phyloP scores from a whole-genome alignment of 2,329 filamentous ascomycete genomes.

The Fusarium decemcellulare region DNA sequence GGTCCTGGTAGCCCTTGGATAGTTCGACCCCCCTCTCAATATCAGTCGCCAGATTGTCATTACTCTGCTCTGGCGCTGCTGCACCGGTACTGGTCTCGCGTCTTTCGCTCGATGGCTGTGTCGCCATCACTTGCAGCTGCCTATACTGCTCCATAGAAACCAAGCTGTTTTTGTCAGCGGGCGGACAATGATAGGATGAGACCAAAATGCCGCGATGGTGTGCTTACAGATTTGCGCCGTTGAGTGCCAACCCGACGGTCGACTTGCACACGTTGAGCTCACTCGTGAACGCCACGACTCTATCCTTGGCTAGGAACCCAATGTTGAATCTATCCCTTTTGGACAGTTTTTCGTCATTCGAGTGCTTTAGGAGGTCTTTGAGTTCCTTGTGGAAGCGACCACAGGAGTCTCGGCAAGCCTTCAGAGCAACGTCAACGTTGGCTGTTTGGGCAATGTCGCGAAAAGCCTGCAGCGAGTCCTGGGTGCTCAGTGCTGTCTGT shows the following conservation, averaged over 20 bases:
- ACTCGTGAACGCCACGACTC: not conserved
- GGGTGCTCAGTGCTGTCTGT: not conserved
- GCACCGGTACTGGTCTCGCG: not conserved
- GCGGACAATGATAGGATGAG: not conserved
- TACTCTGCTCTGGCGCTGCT: too few species aligned
- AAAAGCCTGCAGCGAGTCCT: not conserved
- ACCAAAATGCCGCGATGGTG: too few species aligned
- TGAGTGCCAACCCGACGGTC: not conserved
- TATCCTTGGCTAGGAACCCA: rapidly evolving
- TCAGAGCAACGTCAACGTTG: not conserved
- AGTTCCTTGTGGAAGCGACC: not conserved
- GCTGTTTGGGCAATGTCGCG: not conserved
- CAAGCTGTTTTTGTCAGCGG: not conserved
- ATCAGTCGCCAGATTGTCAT: not conserved
- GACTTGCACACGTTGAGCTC: not conserved
- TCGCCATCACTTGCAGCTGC: not conserved
- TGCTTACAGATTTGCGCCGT: not conserved
- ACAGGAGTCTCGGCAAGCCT: not conserved
- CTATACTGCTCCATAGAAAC: not conserved
- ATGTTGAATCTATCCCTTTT: not conserved
- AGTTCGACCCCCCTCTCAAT: not conserved
- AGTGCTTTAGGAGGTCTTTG: not conserved
- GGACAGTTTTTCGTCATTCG: not conserved
- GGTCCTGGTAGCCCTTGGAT: not conserved
- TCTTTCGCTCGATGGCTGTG: too few species aligned